A percentile compares a stretch with the other conserved stretches of the same genome.
Conservation (phyloP, 768 basidiomycete species). For the Boletus tomentosulus region DNA sequence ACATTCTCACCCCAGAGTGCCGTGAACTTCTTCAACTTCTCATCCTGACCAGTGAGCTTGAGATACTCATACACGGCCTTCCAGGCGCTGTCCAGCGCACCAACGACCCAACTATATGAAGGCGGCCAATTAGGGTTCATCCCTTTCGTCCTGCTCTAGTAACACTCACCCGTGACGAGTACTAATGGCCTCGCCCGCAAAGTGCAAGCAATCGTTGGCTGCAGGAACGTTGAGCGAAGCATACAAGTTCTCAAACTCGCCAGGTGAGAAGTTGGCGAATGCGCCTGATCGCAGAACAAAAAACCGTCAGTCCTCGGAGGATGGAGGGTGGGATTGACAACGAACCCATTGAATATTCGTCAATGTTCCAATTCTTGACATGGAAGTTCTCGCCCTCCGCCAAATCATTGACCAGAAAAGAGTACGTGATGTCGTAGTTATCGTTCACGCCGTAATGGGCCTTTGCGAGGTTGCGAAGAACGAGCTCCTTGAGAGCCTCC, state of each 20-base stretch:
- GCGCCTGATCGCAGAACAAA: slow-evolving; percentile 33
- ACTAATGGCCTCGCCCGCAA: slow-evolving; percentile 16
- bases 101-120: slow-evolving; percentile 35
- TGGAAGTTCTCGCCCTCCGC: slow-evolving; percentile 17
- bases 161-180: slow-evolving; percentile 5
- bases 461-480: slow-evolving; percentile 22
- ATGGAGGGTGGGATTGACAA: not conserved
- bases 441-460: slow-evolving; percentile 9
- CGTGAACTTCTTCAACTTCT: slow-evolving; percentile 17
- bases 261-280: slow-evolving; percentile 40
- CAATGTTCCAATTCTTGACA: slow-evolving; percentile 34
- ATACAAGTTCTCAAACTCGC: slow-evolving; percentile 34
- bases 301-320: not conserved
- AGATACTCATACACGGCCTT: slow-evolving; percentile 30
- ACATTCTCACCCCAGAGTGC: slow-evolving; percentile 29
- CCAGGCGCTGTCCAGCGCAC: slow-evolving; percentile 38
- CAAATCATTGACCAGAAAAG: slow-evolving; percentile 15
- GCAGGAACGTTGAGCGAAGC: slow-evolving; percentile 30
- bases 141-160: not conserved
- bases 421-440: slow-evolving; percentile 9
- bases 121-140: slow-evolving; percentile 22
- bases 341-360: slow-evolving; percentile 34
- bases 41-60: slow-evolving; percentile 7
- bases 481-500: slow-evolving; percentile 24
- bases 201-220: slow-evolving; percentile 12